These are phyloP conservation scores for Cryptococcus jaspeensis DNA, from an alignment of 1,284 basidiomycete species.

Conservation along the genomic window DNA sequence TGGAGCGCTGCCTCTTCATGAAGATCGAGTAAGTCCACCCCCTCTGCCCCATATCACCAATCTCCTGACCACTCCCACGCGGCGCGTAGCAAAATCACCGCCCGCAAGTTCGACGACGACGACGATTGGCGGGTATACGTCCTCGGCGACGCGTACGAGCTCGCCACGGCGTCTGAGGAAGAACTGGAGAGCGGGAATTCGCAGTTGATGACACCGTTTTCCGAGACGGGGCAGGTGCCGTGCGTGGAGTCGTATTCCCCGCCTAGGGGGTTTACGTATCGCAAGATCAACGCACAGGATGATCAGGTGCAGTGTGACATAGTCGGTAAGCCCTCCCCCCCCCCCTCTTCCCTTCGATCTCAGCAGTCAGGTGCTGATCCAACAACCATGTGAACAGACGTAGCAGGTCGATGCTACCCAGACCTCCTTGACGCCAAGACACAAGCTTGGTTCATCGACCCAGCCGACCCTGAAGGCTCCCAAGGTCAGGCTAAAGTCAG, in stretches of 20 bases:
- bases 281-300: slow-evolving; percentile 28
- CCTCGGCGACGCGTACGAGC: too few species aligned
- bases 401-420: slow-evolving; percentile 40
- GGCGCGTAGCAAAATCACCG: too few species aligned
- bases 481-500: slow-evolving; percentile 17
- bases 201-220: not conserved
- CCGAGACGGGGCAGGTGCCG: slow-evolving; percentile 4
- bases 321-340: slow-evolving; percentile 25
- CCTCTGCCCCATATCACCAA: not conserved
- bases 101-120: too few species aligned
- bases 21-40: slow-evolving; percentile 27
- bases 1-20: slow-evolving; percentile 28
- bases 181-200: not conserved
- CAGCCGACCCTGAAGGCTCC: slow-evolving; percentile 2
- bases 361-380: not conserved
- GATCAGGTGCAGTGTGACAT: slow-evolving; percentile 37
- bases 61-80: too few species aligned
- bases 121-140: too few species aligned
- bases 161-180: not conserved
- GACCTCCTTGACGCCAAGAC: slow-evolving; percentile 32
- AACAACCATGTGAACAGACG: slow-evolving; percentile 20
- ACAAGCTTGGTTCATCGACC: slow-evolving; percentile 25
- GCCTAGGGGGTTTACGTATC: slow-evolving; percentile 28
- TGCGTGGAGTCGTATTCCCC: slow-evolving; percentile 14
- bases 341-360: not conserved